These are phyloP conservation scores for Spencermartinsiella europaea DNA, from an alignment of 805 yeast genomes.

Conservation along the genomic window DNA sequence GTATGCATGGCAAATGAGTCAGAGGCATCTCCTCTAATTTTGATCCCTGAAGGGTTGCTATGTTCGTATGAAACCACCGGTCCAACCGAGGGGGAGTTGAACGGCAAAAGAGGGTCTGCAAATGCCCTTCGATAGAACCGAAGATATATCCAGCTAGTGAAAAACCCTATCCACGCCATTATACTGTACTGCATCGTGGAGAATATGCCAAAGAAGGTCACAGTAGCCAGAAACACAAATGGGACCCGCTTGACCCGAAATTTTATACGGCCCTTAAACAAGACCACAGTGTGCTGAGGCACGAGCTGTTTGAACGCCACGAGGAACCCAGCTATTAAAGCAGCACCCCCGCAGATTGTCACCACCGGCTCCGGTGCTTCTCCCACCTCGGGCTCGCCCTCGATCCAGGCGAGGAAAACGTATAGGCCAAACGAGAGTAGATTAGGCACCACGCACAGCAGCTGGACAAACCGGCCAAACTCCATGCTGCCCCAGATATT, in stretches of 20 bases:
- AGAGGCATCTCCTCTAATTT: constrained; percentile 76
- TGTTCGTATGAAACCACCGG: constrained; percentile 9
- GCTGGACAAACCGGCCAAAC: constrained; percentile 42
- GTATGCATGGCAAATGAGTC: constrained; percentile 80
- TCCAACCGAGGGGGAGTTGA: constrained; percentile 9
- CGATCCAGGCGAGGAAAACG: constrained; percentile 15
- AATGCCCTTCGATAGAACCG: constrained; percentile 65
- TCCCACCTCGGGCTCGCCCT: not conserved
- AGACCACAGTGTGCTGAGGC: constrained; percentile 52
- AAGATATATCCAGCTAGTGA: constrained; percentile 69
- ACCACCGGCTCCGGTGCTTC: constrained; percentile 29
- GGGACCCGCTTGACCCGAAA: constrained; percentile 39
- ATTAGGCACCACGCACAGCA: constrained; percentile 37
- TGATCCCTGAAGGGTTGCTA: constrained; percentile 19
- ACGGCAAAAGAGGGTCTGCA: constrained; percentile 54
- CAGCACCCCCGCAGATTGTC: constrained; percentile 49
- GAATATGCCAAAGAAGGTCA: constrained; percentile 27
- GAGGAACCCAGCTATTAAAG: constrained; percentile 52
- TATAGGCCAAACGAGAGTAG: constrained; percentile 31
- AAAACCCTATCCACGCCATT: constrained; percentile 42
- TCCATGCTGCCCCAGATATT: constrained; percentile 58
- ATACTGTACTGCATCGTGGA: constrained; percentile 21
- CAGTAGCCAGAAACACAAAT: constrained; percentile 34
- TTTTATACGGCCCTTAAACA: constrained; percentile 43
- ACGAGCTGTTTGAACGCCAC: constrained; percentile 63